Conservation (phyloP, 495 filamentous ascomycete genomes). For the Bryoglossum gracile region DNA sequence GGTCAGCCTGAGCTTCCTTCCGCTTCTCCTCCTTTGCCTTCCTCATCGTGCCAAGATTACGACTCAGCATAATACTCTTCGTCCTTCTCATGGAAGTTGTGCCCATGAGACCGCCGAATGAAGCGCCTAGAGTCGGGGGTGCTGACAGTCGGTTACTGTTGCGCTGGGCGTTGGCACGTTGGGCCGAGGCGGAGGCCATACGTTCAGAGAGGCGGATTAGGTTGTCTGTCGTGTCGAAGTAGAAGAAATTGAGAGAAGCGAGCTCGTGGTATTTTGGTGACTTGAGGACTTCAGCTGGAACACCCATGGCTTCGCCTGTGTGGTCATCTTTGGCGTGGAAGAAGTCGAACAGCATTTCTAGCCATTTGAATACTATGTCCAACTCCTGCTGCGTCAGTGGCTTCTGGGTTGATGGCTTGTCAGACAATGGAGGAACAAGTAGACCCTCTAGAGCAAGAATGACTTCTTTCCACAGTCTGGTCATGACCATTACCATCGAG, state of each 20-base stretch:
- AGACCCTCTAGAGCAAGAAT: constrained; percentile 83
- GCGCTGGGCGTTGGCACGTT: constrained; percentile 61
- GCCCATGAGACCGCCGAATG: constrained; percentile 61
- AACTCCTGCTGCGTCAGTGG: constrained; percentile 83
- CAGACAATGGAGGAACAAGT: constrained; percentile 88
- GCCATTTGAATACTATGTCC: constrained; percentile 93
- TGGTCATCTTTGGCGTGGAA: constrained; percentile 89
- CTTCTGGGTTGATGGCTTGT: constrained; percentile 86
- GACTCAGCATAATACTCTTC: constrained; percentile 91
- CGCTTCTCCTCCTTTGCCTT: constrained; percentile 94
- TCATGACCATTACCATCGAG: constrained; percentile 97
- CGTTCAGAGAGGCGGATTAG: constrained; percentile 88
- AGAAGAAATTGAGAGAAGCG: constrained; percentile 94
- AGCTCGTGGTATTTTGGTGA: constrained; percentile 98
- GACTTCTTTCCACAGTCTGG: constrained; percentile 95
- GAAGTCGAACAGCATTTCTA: constrained; percentile 86
- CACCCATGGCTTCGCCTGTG: constrained; percentile 77
- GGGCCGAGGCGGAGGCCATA: constrained; percentile 86
- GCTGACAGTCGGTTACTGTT: constrained; percentile 70
- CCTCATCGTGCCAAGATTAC: constrained; percentile 93
- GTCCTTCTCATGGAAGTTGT: constrained; percentile 63
- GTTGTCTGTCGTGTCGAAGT: constrained; percentile 87
- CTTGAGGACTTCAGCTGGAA: constrained; percentile 84
- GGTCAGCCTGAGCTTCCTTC: constrained; percentile 90
- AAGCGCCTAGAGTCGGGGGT: constrained; percentile 49